Conservation (phyloP, 148 eudicot genomes). For the Chenopodium album region DNA sequence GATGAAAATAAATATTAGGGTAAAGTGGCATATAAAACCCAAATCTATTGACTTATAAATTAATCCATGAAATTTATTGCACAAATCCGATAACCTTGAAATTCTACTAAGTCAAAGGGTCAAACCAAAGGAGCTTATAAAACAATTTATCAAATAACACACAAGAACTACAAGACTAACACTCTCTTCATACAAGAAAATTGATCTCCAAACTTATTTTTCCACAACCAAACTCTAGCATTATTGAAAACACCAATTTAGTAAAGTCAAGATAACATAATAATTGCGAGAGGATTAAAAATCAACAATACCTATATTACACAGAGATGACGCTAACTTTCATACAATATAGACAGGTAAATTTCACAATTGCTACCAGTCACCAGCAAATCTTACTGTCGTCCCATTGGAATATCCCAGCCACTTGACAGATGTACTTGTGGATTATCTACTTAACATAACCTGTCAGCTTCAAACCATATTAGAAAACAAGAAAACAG, state of each 20-base stretch:
- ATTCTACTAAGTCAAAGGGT: background rate
- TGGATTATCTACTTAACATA: slow-evolving; percentile 24
- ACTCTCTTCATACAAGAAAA: background rate
- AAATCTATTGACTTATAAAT: background rate
- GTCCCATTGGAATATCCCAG: slow-evolving; percentile 24
- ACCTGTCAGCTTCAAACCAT: slow-evolving; percentile 19
- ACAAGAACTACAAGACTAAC: background rate
- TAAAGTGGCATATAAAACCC: background rate
- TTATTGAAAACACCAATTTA: background rate
- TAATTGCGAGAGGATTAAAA: background rate
- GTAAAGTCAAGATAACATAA: background rate
- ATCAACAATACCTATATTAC: slow-evolving; percentile 25
- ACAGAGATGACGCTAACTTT: no score
- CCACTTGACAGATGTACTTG: background rate
- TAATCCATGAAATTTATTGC: background rate
- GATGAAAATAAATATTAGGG: background rate
- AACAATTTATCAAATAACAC: background rate
- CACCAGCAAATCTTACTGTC: background rate
- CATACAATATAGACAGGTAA: slow-evolving; percentile 16
- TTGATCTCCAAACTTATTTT: background rate
- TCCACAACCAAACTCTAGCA: background rate
- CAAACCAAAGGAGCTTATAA: background rate
- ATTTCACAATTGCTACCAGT: background rate
- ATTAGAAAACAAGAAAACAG: background rate
- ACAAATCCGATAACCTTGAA: background rate